A percentile compares a stretch with the other conserved stretches of the same genome.
Evolutionary conservation across 371 early-diverging fungal species (phyloP).

Genomic region (Capniomyces stellatus): DNA sequence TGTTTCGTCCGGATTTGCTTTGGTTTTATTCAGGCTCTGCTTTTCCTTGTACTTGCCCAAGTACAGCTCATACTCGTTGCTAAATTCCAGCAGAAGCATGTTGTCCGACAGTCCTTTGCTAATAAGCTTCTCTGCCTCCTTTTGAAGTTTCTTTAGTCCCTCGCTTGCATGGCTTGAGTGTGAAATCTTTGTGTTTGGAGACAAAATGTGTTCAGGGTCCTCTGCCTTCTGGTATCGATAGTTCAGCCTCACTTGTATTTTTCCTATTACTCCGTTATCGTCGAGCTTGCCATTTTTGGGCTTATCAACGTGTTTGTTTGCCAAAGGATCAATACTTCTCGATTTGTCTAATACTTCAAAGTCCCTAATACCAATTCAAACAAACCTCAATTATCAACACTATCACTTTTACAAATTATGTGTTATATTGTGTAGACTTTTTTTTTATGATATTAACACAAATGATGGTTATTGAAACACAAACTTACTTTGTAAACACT

Average conservation of each 20-base stretch:
- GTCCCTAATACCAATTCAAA: too few relatives aligned
- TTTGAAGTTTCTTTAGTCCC: slow-evolving; percentile 8
- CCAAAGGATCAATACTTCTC: too few relatives aligned
- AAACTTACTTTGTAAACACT: neutral
- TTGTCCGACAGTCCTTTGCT: slow-evolving; percentile 15
- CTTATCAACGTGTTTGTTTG: neutral
- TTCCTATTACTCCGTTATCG: slow-evolving; percentile 33
- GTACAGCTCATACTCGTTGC: slow-evolving; percentile 14
- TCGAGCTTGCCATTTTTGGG: neutral
- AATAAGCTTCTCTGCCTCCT: slow-evolving; percentile 2
- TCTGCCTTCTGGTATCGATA: slow-evolving; percentile 36
- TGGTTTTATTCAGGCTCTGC: neutral
- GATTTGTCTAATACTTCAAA: too few relatives aligned
- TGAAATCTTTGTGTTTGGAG: slow-evolving; percentile 8
- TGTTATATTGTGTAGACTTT: too few relatives aligned
- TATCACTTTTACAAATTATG: too few relatives aligned
- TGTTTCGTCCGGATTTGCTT: neutral
- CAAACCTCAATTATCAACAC: too few relatives aligned
- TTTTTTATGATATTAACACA: too few relatives aligned
- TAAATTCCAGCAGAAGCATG: slow-evolving; percentile 21
- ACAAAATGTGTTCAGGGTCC: slow-evolving; percentile 21
- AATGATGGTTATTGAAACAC: neutral
- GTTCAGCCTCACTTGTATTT: slow-evolving; percentile 40
- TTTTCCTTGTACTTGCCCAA: slow-evolving; percentile 4
- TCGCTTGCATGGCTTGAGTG: slow-evolving; percentile 6